Evolutionary conservation across 768 basidiomycete species (phyloP).

Genomic region (Pleurotus platypus): DNA sequence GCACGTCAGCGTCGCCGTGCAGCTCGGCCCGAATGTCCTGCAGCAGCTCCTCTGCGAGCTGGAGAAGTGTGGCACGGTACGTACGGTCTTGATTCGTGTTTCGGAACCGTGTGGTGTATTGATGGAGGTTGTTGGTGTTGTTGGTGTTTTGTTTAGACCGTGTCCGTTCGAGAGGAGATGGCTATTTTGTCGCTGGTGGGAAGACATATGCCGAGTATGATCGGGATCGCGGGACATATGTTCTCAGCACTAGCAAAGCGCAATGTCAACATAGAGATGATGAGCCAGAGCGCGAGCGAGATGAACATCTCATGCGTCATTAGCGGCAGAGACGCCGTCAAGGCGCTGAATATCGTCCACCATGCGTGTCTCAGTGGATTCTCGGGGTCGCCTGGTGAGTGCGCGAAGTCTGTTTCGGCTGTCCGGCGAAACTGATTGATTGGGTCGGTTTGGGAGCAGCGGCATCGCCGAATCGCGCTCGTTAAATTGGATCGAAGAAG

Average conservation of each 20-base stretch:
- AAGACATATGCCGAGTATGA: conserved; percentile 92
- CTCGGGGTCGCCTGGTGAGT: no score
- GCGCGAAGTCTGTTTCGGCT: no score
- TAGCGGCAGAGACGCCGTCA: conserved; percentile 75
- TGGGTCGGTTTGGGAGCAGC: no score
- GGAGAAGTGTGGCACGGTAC: conserved; percentile 73
- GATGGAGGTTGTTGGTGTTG: background rate
- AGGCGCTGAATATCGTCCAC: conserved; percentile 93
- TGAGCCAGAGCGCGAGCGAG: conserved; percentile 92
- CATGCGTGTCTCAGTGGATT: conserved; percentile 27
- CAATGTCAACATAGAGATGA: conserved; percentile 98
- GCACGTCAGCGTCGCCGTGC: conserved; percentile 94
- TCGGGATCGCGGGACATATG: conserved; percentile 92
- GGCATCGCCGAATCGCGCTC: no score
- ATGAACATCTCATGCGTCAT: conserved; percentile 96
- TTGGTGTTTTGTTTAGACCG: conserved; percentile 27
- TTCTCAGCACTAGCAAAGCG: conserved; percentile 91
- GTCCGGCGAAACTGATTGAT: no score
- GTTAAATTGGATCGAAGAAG: no score
- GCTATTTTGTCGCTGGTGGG: conserved; percentile 96
- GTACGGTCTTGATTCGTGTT: conserved; percentile 15
- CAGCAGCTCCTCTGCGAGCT: conserved; percentile 78
- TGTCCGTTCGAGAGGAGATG: conserved; percentile 81
- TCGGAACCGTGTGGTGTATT: no score
- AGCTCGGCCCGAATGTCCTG: conserved; percentile 44